A percentile compares a stretch with the other conserved stretches of the same genome.
Evolutionary conservation across 345 rosid genomes (phyloP).

Genomic region (Ceriops tagal): DNA sequence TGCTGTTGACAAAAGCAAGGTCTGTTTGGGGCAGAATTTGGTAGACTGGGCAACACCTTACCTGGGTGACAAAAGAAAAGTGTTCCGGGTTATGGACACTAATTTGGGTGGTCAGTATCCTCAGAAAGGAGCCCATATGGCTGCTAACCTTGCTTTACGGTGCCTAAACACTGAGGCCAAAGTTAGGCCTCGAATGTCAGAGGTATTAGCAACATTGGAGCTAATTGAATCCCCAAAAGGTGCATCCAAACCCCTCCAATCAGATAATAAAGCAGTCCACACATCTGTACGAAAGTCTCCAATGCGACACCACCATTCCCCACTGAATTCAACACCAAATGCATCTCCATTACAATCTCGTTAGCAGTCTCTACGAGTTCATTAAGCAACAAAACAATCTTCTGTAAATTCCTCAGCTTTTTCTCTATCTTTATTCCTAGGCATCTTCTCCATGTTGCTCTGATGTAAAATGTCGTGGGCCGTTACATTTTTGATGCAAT

Average conservation of each 20-base stretch:
- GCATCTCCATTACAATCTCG: conserved; percentile 62
- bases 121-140: conserved; percentile 73
- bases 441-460: neutral
- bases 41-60: conserved; percentile 97
- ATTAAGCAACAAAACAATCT: conserved; percentile 23
- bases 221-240: conserved; percentile 48
- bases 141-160: conserved; percentile 71
- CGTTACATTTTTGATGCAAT: conserved; percentile 14
- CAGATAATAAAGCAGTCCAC: conserved; percentile 33
- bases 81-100: conserved; percentile 93
- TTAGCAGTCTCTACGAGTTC: conserved; percentile 50
- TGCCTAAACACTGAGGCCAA: conserved; percentile 67
- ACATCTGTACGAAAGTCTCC: conserved; percentile 51
- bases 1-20: conserved; percentile 82
- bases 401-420: conserved; percentile 21
- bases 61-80: conserved; percentile 75
- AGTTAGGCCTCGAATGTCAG: conserved; percentile 81
- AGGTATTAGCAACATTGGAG: conserved; percentile 65
- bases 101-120: conserved; percentile 93
- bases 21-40: conserved; percentile 75
- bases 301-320: conserved; percentile 49
- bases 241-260: conserved; percentile 26
- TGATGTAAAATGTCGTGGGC: conserved; percentile 12
- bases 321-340: conserved; percentile 44
- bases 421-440: neutral